Evolutionary conservation across 1,284 basidiomycete genomes (phyloP).

Genomic region (Pisolithus thermaeus): DNA sequence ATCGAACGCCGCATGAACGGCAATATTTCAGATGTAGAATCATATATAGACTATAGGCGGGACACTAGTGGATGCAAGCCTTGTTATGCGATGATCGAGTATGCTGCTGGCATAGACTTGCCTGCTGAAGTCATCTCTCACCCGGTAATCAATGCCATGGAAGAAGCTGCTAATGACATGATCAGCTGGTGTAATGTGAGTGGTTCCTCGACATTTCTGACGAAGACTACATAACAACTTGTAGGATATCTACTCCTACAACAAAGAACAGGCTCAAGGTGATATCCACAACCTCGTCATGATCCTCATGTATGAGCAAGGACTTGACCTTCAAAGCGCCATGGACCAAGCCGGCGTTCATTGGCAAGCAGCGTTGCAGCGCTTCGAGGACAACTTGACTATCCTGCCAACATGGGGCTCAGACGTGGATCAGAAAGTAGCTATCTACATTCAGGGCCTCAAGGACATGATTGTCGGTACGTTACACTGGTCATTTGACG

Average conservation of each 20-base stretch:
- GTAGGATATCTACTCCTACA: constrained; percentile 60
- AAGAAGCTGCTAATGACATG: constrained; percentile 51
- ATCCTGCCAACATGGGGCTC: constrained; percentile 49
- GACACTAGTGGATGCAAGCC: constrained; percentile 56
- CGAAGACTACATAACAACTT: constrained; percentile 6
- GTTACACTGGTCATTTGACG: constrained; percentile 56
- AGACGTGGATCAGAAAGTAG: constrained; percentile 44
- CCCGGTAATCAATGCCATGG: constrained; percentile 45
- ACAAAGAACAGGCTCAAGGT: constrained; percentile 52
- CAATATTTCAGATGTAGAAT: constrained; percentile 47
- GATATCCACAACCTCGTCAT: constrained; percentile 57
- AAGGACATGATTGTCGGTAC: constrained; percentile 57
- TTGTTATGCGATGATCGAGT: constrained; percentile 58
- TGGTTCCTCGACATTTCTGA: not conserved
- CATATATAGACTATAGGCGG: constrained; percentile 51
- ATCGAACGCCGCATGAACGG: constrained; percentile 46
- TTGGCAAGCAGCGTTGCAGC: constrained; percentile 42
- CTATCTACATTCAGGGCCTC: constrained; percentile 44
- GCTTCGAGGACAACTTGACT: constrained; percentile 39
- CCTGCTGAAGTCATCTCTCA: constrained; percentile 51
- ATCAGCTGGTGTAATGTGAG: constrained; percentile 57
- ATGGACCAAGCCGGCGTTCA: constrained; percentile 49
- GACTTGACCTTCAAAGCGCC: constrained; percentile 43
- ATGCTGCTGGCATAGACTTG: constrained; percentile 48
- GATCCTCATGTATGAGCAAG: constrained; percentile 49